Evolutionary conservation across 106 monocot genomes (phyloP).

Genomic region (Phalaenopsis aphrodite): DNA sequence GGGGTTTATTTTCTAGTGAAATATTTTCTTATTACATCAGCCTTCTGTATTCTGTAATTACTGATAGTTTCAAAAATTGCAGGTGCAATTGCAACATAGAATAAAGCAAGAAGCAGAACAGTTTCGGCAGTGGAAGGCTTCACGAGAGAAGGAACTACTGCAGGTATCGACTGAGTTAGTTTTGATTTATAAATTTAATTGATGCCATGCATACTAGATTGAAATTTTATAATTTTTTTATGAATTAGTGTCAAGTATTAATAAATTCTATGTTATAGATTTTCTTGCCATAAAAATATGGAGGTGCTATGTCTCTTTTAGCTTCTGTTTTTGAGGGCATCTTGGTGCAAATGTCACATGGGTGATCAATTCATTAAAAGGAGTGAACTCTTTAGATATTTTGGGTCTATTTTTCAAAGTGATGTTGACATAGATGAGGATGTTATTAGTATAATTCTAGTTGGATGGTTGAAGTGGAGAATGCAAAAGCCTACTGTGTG

Average conservation of each 20-base stretch:
- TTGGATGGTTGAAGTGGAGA: no score
- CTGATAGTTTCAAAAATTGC: not conserved
- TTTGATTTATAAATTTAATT: not conserved
- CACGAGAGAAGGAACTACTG: constrained; percentile 90
- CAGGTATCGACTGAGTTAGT: constrained; percentile 40
- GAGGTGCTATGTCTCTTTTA: not conserved
- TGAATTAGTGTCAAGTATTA: not conserved
- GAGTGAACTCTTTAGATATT: no score
- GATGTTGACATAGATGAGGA: no score
- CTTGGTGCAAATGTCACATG: no score
- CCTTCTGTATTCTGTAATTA: not conserved
- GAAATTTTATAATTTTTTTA: not conserved
- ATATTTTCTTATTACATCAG: not conserved
- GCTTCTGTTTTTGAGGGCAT: not conserved
- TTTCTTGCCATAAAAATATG: not conserved
- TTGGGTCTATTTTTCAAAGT: no score
- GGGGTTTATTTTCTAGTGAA: not conserved
- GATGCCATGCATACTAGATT: not conserved
- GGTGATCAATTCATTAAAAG: no score
- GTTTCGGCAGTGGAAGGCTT: constrained; percentile 94
- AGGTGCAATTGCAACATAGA: constrained; percentile 97
- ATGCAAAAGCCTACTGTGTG: no score
- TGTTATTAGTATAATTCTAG: no score
- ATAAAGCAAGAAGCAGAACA: constrained; percentile 97
- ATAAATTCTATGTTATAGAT: not conserved